Evolutionary conservation across 345 rosid genomes (phyloP), one percentile per base, ranked within the genome.

Genomic region (Brassica nigra): DNA sequence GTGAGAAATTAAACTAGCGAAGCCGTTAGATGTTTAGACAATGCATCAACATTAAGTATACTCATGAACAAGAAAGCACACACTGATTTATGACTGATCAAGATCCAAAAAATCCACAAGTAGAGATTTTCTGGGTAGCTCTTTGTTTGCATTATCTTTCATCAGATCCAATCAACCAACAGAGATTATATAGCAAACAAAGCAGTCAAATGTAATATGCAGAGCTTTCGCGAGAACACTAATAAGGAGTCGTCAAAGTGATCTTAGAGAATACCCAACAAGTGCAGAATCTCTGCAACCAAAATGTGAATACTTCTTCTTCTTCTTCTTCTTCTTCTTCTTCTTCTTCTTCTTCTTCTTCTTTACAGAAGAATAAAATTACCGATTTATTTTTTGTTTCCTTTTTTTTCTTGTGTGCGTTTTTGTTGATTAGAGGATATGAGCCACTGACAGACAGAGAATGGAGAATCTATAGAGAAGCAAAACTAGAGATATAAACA

Each of bases 81-180:
- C 7, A 52, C 3, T 8, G 8, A 42, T 69, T 49, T 30, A 28
- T 1, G 72, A 72, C 58, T 73, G 52, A 66, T 14, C 1, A 68
- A 68, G 74, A 79, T 58, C 62, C 62, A 74, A 31, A 57, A 57
- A 42, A 18, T 3, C 29, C 61, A 68, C 15, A 18, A 18, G 18
- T 20, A 54, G 61, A 66, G 62, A 55, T 73, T 33, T 5, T 3
- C 9, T 7, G 68, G 30, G 52, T 62, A 3, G 8, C 20, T 9
- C n/a, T 12, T 42, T 16, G 58, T 58, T 64, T 39, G 0, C 11
- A 9, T 27, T 10, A 23, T 8, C 44, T 66, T 31, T 37, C 58
- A 76, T 63, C 77, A 82, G 90, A 85, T 87, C 88, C 82, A 82
- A 42, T 31, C 57, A 23, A 15, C 65, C 39, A 10, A 14, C 20